Base-by-base conservation (phyloP, 169 alveolate genomes). In the Cryptosporidium meleagridis region DNA sequence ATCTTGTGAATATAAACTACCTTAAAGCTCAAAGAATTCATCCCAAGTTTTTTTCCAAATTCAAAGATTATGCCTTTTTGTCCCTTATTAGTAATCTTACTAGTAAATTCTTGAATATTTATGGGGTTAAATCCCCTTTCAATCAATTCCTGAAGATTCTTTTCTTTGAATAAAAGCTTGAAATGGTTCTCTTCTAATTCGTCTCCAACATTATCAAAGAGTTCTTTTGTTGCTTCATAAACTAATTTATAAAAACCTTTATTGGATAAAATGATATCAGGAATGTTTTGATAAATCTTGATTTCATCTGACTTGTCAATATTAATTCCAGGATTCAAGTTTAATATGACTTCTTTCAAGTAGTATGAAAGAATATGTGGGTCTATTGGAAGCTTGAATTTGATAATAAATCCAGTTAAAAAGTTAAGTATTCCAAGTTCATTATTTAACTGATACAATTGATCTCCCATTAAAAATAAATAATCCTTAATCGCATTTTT, bases 21-120 rank as follows among this genome's bases (percentile, higher is more conserved):
- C 26, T 80, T 58, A 41, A 80, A 80, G 26, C 55, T 65, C 14
- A 80, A 14, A 9, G 61, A 61, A 6, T 61, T 80, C 80, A 80
- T 80, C 9, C 89, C 89, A 44, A 80, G 70, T 10, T 48, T 48
- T 14, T 41, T 61, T 29, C 89, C 89, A 62, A 80, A 80, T 21
- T 26, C 55, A 62, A 59, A 62, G 1, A 41, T 2, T 3, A 65
- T 7, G 8, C 5, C 6, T 31, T 23, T 39, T 16, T 65, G 52
- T 12, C 39, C n/a, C n/a, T 44, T 80, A 2, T 80, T 62, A 9
- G 75, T 59, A 16, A 67, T 23, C 8, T 80, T 37, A 12, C 16
- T 35, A 4, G 45, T 7, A 21, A 80, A 62, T 8, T 65, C 62
- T 33, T 44, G 44, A 37, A 80, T 51, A 39, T 16, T 41, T 12